Evolutionary conservation across 225 moss, liverwort and hornwort genomes (phyloP).

Genomic region (Polytrichum formosum): DNA sequence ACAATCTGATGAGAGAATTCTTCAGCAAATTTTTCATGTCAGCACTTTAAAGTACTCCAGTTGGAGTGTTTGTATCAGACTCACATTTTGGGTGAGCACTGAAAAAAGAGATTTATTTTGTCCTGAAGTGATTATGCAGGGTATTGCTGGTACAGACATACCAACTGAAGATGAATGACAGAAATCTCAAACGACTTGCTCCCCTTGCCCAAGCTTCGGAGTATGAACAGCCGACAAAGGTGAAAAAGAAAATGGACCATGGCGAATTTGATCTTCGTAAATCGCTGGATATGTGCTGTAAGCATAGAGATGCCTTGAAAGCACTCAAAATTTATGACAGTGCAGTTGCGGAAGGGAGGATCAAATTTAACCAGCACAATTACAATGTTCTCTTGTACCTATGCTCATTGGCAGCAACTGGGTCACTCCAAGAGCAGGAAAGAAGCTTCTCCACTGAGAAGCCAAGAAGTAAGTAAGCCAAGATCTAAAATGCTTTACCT

Average conservation of each 20-base stretch:
- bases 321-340: conserved; percentile 75
- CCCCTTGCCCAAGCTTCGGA: conserved; percentile 22
- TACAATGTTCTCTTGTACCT: conserved; percentile 84
- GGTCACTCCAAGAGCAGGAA: conserved; percentile 63
- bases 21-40: too few relatives aligned
- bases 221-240: conserved; percentile 26
- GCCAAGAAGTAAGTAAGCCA: conserved; percentile 46
- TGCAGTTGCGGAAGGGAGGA: conserved; percentile 48
- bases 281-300: conserved; percentile 87
- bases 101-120: not conserved
- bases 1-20: too few relatives aligned
- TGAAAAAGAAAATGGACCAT: conserved; percentile 58
- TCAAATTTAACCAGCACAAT: conserved; percentile 80
- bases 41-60: too few relatives aligned
- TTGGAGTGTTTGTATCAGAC: too few relatives aligned
- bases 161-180: conserved; percentile 29
- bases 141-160: conserved; percentile 2
- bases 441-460: conserved; percentile 52
- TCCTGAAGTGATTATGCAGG: conserved; percentile 21
- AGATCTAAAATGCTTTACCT: too few relatives aligned
- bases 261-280: conserved; percentile 70
- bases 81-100: too few relatives aligned
- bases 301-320: conserved; percentile 69
- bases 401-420: conserved; percentile 77
- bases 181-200: conserved; percentile 36